Evolutionary conservation across 176 grass and related monocot genomes (phyloP), one percentile per base, ranked within the genome.

Genomic region (Typha latifolia): DNA sequence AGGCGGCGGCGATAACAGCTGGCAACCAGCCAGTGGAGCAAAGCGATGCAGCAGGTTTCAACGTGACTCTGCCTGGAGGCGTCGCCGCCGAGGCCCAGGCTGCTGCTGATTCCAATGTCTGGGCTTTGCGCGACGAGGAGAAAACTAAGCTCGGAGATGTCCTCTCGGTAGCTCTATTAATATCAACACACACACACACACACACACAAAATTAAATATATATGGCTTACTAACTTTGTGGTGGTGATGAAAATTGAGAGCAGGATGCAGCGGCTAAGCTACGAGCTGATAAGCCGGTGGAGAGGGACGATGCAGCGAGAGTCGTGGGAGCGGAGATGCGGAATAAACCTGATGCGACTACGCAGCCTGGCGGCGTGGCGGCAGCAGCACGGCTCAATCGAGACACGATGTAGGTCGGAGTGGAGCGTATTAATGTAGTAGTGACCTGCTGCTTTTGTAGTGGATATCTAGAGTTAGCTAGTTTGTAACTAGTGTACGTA

Each of bases 121-220:
- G 64, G 48, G 62, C 29, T 5, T 14, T 18, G 37, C 29, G 43
- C 12, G 86, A 79, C 9, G 72, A 90, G 51, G 72, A 72, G 12
- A 86, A 74, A 69, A 61, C 78, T 65, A 84, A 80, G 74, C 57
- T 95, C 34, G 69, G 84, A 12, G 75, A 95, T 51, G 72, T 95
- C 26, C 68, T 90, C 34, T 70, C 49, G 67, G 81, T 95, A 78
- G 8, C 14, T 55, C 18, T 5, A 19, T 19, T 52, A n/a, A 19
- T 55, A n/a, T n/a, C n/a, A n/a, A n/a, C n/a, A n/a, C n/a, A n/a
- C n/a, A n/a, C n/a, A n/a, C n/a, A n/a, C n/a, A n/a, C n/a, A n/a
- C n/a, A n/a, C n/a, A n/a, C n/a, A n/a, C n/a, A n/a, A n/a, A n/a
- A n/a, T n/a, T n/a, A n/a, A n/a, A n/a, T n/a, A n/a, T n/a, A n/a